Conservation (phyloP, 73 alveolate species). For the Paramecium primaurelia region DNA sequence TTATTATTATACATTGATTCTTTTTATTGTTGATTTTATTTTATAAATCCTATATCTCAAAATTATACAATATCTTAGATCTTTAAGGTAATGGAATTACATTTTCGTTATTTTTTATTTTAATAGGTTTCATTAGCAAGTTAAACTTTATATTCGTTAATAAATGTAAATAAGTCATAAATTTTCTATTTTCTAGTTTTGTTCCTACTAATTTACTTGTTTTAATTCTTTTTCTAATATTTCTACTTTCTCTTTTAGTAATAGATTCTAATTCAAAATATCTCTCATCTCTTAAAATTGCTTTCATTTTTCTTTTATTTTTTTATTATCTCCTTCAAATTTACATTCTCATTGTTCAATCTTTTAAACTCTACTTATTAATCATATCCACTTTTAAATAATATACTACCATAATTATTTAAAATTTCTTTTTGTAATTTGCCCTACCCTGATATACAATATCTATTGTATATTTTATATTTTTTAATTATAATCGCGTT, state of each 20-base stretch:
- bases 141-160: constrained; percentile 3
- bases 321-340: neutral
- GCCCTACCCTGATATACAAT: neutral
- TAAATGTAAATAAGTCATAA: neutral
- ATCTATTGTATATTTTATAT: too few relatives aligned
- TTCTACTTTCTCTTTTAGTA: neutral
- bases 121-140: neutral
- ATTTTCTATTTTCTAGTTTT: neutral
- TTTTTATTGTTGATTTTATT: too few relatives aligned
- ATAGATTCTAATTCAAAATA: neutral
- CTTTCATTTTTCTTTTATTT: neutral
- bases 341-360: neutral
- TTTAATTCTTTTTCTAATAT: neutral
- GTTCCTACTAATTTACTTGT: neutral
- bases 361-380: neutral
- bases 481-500: too few relatives aligned
- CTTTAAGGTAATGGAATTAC: neutral
- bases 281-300: neutral
- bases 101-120: neutral
- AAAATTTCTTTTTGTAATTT: neutral
- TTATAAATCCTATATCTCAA: too few relatives aligned
- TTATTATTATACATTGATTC: neutral
- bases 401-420: neutral
- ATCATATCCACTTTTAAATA: neutral
- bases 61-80: too few relatives aligned